Evolutionary conservation across 306 rosid genomes (phyloP).

Genomic region (Corylus heterophylla): DNA sequence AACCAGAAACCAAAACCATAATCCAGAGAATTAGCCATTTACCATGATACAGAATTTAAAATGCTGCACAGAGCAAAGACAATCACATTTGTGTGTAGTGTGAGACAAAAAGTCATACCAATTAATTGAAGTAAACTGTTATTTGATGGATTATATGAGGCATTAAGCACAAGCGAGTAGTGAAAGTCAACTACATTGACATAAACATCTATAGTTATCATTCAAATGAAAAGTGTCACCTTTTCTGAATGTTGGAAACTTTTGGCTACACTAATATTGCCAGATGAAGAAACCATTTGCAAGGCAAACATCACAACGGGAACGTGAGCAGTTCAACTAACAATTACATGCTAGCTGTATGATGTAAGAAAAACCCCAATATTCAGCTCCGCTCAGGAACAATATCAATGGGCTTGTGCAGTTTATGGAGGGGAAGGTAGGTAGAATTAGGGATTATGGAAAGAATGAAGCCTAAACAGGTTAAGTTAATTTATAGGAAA

Average conservation of each 20-base stretch:
- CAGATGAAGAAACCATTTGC: constrained; percentile 2
- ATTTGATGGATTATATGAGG: background rate
- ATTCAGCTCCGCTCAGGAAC: background rate
- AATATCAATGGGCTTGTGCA: background rate
- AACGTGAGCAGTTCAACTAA: background rate
- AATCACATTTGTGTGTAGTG: background rate
- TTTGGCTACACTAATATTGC: background rate
- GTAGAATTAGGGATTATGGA: background rate
- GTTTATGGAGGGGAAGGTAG: background rate
- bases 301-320: background rate
- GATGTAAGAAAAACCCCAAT: background rate
- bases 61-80: background rate
- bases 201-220: background rate
- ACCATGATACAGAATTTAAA: background rate
- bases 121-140: background rate
- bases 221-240: background rate
- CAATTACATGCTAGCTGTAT: background rate
- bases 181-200: background rate
- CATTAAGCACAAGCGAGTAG: background rate
- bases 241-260: background rate
- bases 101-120: background rate
- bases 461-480: background rate
- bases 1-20: constrained; percentile 1
- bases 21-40: background rate
- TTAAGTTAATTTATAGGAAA: no score